phyloP scores from a whole-genome alignment of 306 rosid genomes.

The Carpinus viminea region DNA sequence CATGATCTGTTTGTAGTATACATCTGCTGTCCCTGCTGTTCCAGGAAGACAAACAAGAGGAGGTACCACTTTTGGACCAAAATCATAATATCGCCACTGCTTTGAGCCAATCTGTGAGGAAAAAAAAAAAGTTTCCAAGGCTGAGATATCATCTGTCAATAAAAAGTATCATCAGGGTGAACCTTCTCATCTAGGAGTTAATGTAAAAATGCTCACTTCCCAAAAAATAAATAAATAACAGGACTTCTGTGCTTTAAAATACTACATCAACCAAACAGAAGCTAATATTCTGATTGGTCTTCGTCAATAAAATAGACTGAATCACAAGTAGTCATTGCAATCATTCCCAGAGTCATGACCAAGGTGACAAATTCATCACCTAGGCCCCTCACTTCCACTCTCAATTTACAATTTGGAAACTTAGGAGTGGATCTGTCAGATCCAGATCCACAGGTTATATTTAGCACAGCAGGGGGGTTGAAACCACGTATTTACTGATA shows the following conservation, averaged over 20 bases:
- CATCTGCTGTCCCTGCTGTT: conserved; percentile 95
- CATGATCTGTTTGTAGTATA: conserved; percentile 96
- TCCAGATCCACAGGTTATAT: background rate
- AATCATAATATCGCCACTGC: conserved; percentile 97
- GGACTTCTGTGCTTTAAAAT: background rate
- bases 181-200: background rate
- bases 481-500: background rate
- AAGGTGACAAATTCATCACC: background rate
- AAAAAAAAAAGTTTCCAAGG: background rate
- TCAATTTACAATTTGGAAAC: background rate
- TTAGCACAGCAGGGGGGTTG: background rate
- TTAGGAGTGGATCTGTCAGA: background rate
- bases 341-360: background rate
- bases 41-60: conserved; percentile 99
- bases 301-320: background rate
- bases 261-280: background rate
- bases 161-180: background rate
- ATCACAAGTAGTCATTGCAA: background rate
- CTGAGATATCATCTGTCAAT: background rate
- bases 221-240: background rate
- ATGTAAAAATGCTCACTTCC: background rate
- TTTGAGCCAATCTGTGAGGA: conserved; percentile 82
- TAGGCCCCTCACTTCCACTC: background rate
- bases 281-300: background rate
- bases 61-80: conserved; percentile 92